Evolutionary conservation across 257 asterid genomes (phyloP).

Genomic region (Capsicum baccatum): DNA sequence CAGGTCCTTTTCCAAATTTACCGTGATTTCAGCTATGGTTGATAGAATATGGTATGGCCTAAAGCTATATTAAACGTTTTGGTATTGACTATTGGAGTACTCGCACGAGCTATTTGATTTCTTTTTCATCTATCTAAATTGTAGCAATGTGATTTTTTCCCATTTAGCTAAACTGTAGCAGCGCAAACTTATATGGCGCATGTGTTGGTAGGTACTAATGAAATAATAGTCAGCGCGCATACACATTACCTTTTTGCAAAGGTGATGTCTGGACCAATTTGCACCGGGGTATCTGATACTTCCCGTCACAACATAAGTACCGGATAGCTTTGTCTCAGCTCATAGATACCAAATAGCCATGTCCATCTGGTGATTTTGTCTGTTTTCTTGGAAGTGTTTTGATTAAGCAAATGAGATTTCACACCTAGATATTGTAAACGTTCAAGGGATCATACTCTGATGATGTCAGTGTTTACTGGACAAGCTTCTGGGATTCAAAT

Average conservation of each 20-base stretch:
- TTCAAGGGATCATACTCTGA: background rate
- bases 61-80: too few species aligned
- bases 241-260: background rate
- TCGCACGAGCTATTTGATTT: background rate
- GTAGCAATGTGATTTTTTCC: background rate
- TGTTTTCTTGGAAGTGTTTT: background rate
- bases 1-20: background rate
- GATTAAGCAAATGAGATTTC: background rate
- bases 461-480: background rate
- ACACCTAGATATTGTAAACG: too few species aligned
- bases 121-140: background rate
- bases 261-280: background rate
- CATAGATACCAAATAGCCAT: too few species aligned
- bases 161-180: background rate
- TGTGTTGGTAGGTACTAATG: too few species aligned
- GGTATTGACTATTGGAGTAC: slow-evolving; percentile 50
- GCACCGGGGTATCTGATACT: background rate
- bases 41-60: background rate
- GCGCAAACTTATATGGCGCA: background rate
- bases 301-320: background rate
- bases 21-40: background rate
- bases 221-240: too few species aligned
- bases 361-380: background rate
- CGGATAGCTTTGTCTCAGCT: too few species aligned
- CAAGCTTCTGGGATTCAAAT: background rate